phyloP scores from a whole-genome alignment of 108 stramenopile genomes.

The Cylindrotheca fusiformis region DNA sequence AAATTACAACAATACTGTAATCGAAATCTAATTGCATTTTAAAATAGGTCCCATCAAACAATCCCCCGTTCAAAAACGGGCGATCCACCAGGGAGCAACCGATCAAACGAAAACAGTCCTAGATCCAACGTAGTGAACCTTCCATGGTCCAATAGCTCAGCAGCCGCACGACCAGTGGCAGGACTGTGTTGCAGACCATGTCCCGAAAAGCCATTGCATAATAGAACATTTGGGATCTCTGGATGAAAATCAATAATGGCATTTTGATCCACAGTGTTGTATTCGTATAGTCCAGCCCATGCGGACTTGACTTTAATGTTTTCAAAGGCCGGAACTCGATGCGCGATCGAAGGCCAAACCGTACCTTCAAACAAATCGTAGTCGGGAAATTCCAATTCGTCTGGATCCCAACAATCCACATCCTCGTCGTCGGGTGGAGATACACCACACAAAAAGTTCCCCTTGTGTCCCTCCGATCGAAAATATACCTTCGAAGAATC shows the following conservation, averaged over 20 bases:
- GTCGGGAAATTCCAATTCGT: slow-evolving; percentile 46
- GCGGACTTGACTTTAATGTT: slow-evolving; percentile 58
- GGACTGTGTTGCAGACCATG: slow-evolving; percentile 75
- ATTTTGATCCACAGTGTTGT: slow-evolving; percentile 77
- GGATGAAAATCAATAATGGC: slow-evolving; percentile 80
- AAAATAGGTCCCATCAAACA: too few species aligned
- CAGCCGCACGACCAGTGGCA: slow-evolving; percentile 63
- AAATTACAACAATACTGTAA: too few species aligned
- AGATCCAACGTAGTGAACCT: slow-evolving; percentile 59
- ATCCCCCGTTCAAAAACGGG: slow-evolving; percentile 27
- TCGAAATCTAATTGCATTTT: too few species aligned
- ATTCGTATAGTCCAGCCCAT: slow-evolving; percentile 82
- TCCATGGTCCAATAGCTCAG: slow-evolving; percentile 52
- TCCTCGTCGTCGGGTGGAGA: slow-evolving; percentile 57
- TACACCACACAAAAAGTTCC: slow-evolving; percentile 67
- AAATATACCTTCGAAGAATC: slow-evolving; percentile 65
- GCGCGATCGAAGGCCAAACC: slow-evolving; percentile 68
- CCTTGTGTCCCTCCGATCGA: slow-evolving; percentile 54
- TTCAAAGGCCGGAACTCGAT: slow-evolving; percentile 74
- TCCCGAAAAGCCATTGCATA: slow-evolving; percentile 70
- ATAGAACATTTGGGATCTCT: slow-evolving; percentile 58
- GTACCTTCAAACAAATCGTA: slow-evolving; percentile 59
- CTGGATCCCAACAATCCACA: slow-evolving; percentile 25
- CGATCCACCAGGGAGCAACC: slow-evolving; percentile 19
- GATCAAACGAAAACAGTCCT: slow-evolving; percentile 57